Evolutionary conservation across 2,329 filamentous ascomycete genomes (phyloP), one percentile per base, ranked within the genome.

Genomic region (Fusarium bulbicola): DNA sequence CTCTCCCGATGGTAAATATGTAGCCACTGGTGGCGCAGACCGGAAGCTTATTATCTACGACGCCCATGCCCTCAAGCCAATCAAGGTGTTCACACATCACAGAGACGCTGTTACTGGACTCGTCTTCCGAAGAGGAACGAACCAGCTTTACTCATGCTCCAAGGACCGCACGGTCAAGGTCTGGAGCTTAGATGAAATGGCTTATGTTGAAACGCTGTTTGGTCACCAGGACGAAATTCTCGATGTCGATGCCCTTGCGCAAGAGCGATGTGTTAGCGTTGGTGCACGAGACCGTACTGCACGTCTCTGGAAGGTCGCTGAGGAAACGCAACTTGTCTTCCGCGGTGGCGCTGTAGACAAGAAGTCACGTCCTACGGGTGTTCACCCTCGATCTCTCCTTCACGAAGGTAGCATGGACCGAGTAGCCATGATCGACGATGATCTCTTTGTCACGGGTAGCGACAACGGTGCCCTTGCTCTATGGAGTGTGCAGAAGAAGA

Each of bases 291-390:
- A 99, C 81, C 91, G 95, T 64, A 98, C 95, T 5, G 96, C 95
- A 43, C 89, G 96, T 66, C 84, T 97, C 76, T 99, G 96, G 96
- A 98, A 98, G 82, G 95, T 99, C 4, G 91, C 94, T 9, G 96
- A 99, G 77, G 95, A 99, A 84, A 94, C 93, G 4, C 96, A 99
- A 81, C 89, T 99, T 12, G 95, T 98, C 5, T 99, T 98, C 83
- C 92, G 95, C 53, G 95, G 95, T 65, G 94, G 95, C 70, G 92
- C 91, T 46, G 85, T 87, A 32, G 86, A 88, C 70, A 89, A 88
- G 76, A 90, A 89, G 76, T 79, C 79, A 39, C 78, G 78, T 7
- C 77, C 80, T 7, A 69, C 52, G 14, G 80, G 80, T 67, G 73
- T 86, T 20, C 84, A 88, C 72, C 85, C 86, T 7, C 84, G 84